Evolutionary conservation across 225 moss, liverwort and hornwort species (phyloP), one percentile per base, ranked within the genome.

Genomic region (Straminergon stramineum): DNA sequence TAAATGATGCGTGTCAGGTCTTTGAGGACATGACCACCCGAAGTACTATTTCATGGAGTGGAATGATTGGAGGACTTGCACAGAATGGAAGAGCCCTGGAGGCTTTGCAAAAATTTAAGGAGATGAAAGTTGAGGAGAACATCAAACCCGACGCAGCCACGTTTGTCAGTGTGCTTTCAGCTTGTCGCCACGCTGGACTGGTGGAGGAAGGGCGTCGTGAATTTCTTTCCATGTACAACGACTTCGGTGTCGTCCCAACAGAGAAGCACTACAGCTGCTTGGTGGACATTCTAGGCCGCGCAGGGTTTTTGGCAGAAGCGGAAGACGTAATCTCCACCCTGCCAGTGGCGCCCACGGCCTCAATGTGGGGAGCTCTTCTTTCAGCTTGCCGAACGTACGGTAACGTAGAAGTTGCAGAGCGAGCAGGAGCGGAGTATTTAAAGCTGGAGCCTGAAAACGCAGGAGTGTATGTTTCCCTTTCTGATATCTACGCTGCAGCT

Each of bases 41-140:
- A 71, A 91, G 79, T 87, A 71, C 86, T 64, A 76, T 94, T 79
- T 92, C 94, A 22, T 94, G 94, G 94, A 92, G 84, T 84, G 88
- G 91, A n/a, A 43, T 94, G 88, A 92, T 94, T 71, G 90, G 84
- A 89, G 94, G 94, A 48, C 90, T 92, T 35, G 94, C 91, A n/a
- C 92, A 92, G 74, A 91, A 94, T 75, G 94, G 94, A 60, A 69
- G 76, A 74, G 92, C 82, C 35, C 34, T 83, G 10, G 87, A 89
- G 11, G 92, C 94, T 37, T 88, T 94, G 61, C 80, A 85, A 76
- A 91, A 45, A 30, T 94, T 92, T 62, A 90, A 92, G 88, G 90
- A 87, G 48, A 94, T 94, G 94, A 91, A 85, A 71, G 39, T 23
- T 13, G 76, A 88, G 86, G 86, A 86, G 84, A 79, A 79, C 81